These are phyloP conservation scores for Domatiomyces catenatus DNA, from an alignment of 2,329 filamentous ascomycete species.

Conservation along the genomic window DNA sequence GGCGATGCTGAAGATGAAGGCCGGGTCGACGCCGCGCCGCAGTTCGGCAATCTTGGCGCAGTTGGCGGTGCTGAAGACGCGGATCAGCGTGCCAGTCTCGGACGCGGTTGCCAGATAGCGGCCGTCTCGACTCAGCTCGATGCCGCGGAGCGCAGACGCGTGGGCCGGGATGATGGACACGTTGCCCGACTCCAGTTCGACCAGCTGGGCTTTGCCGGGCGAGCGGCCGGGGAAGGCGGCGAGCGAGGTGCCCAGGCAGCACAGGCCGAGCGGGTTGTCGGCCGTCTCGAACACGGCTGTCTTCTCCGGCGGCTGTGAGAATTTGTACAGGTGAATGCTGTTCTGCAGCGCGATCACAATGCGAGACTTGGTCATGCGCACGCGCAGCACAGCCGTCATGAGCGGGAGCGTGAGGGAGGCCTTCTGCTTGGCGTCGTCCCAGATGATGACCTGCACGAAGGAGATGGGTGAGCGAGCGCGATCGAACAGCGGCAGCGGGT, in stretches of 20 bases:
- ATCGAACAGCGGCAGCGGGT: not conserved
- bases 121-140: conserved; percentile 66
- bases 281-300: conserved; percentile 69
- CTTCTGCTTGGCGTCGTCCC: conserved; percentile 72
- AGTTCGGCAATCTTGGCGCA: conserved; percentile 72
- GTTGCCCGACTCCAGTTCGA: conserved; percentile 60
- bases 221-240: conserved; percentile 80
- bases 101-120: conserved; percentile 77
- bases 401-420: conserved; percentile 64
- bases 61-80: conserved; percentile 66
- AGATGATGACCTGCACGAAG: conserved; percentile 51
- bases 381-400: conserved; percentile 62
- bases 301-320: conserved; percentile 55
- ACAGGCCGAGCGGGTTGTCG: conserved; percentile 67
- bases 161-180: conserved; percentile 93
- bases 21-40: conserved; percentile 74
- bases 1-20: conserved; percentile 70
- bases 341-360: conserved; percentile 72
- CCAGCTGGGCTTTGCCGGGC: conserved; percentile 73
- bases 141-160: conserved; percentile 58
- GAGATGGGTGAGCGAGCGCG: conserved; percentile 1
- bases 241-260: conserved; percentile 56
- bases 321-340: conserved; percentile 65
- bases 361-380: conserved; percentile 59
- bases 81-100: conserved; percentile 76